A percentile compares a stretch with the other conserved stretches of the same genome.
Evolutionary conservation across 352 stramenopile species (phyloP).

Genomic region (Sclerospora graminicola): DNA sequence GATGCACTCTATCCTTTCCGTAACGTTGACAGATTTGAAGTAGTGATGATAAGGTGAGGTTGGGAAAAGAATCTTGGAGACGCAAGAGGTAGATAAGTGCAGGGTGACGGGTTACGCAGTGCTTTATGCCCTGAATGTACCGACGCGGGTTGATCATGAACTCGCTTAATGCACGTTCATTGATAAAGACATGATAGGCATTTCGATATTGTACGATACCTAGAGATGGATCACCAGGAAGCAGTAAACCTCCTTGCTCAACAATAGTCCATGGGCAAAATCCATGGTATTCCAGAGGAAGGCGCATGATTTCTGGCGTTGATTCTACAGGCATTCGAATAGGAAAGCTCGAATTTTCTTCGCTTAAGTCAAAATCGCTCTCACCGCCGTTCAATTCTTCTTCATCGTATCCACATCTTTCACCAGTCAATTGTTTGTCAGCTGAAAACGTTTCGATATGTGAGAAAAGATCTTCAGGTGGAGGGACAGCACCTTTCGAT

Average conservation of each 20-base stretch:
- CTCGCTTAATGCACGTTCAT: constrained; percentile 74
- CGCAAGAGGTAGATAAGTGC: constrained; percentile 89
- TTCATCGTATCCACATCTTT: too few species aligned
- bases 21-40: constrained; percentile 47
- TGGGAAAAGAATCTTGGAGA: constrained; percentile 80
- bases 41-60: constrained; percentile 56
- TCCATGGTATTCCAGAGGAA: constrained; percentile 90
- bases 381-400: constrained; percentile 28
- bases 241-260: too few species aligned
- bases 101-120: constrained; percentile 57
- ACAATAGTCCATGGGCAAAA: constrained; percentile 91
- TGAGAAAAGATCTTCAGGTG: constrained; percentile 60
- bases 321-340: constrained; percentile 86
- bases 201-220: constrained; percentile 87
- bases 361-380: background rate
- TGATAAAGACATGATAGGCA: constrained; percentile 89
- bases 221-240: constrained; percentile 86
- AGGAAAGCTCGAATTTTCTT: constrained; percentile 38
- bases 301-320: constrained; percentile 90
- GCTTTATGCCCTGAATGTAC: constrained; percentile 69
- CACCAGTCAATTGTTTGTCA: too few species aligned
- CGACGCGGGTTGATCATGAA: constrained; percentile 85
- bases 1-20: constrained; percentile 34
- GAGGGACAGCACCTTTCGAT: constrained; percentile 40
- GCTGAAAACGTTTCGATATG: constrained; percentile 48